Conservation (phyloP, 768 basidiomycete genomes). For the Suillus ampliporus region DNA sequence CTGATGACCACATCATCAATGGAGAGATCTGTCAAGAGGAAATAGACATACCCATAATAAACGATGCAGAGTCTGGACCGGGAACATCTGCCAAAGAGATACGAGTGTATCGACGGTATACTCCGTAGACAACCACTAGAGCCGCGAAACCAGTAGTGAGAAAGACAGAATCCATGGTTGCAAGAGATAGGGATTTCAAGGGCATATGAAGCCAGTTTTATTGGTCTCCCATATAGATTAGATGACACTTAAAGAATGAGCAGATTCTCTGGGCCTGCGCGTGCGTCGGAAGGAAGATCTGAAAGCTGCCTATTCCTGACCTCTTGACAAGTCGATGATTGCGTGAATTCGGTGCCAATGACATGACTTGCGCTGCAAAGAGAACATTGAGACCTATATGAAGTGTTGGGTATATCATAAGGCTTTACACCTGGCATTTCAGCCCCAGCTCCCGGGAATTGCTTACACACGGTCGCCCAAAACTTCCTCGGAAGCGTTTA, state of each 20-base stretch:
- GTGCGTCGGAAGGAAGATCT: constrained; percentile 12
- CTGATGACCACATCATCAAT: constrained; percentile 28
- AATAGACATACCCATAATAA: constrained; percentile 20
- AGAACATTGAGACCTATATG: not conserved
- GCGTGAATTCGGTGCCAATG: not conserved
- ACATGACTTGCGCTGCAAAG: not conserved
- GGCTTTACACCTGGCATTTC: not conserved
- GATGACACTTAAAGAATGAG: constrained; percentile 18
- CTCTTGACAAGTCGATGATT: not conserved
- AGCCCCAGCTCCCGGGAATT: not conserved
- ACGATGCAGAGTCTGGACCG: constrained; percentile 29
- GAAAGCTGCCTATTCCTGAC: not conserved
- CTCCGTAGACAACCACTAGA: constrained; percentile 13
- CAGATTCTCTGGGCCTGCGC: not conserved
- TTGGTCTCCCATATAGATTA: not conserved
- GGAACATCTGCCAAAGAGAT: constrained; percentile 22
- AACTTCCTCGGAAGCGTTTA: not conserved
- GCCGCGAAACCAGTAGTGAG: constrained; percentile 10
- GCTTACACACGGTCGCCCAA: not conserved
- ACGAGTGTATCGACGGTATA: constrained; percentile 10
- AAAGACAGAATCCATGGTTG: constrained; percentile 18
- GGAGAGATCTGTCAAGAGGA: constrained; percentile 16
- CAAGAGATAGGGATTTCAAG: not conserved
- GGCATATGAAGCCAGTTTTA: constrained; percentile 5
- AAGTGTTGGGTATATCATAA: not conserved